Conservation (phyloP, 2,329 filamentous ascomycete genomes). For the Ophiostoma angusticollis region DNA sequence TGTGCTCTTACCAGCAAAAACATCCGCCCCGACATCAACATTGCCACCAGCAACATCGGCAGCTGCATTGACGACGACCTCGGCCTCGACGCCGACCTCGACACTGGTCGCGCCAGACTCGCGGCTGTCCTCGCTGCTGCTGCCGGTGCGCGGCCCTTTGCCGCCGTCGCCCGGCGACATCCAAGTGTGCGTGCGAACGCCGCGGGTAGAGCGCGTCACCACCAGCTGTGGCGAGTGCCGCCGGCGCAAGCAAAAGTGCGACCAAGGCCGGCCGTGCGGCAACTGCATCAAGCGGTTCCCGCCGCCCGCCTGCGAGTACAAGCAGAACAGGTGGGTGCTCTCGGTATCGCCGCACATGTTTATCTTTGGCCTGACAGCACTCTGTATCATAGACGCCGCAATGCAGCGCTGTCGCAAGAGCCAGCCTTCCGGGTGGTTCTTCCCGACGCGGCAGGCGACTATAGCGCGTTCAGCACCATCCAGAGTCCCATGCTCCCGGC, state of each 20-base stretch:
- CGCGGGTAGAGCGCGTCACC: slow-evolving; percentile 18
- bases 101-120: no score
- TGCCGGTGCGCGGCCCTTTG: slow-evolving; percentile 11
- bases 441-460: slow-evolving; percentile 6
- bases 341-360: not conserved
- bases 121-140: not conserved
- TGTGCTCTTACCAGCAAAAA: no score
- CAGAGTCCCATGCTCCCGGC: slow-evolving; percentile 13
- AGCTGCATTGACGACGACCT: not conserved
- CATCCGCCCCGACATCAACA: no score
- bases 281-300: slow-evolving; percentile 41
- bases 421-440: slow-evolving; percentile 17
- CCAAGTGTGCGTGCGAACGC: slow-evolving; percentile 17
- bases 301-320: slow-evolving; percentile 37
- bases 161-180: slow-evolving; percentile 17
- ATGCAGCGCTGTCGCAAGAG: slow-evolving; percentile 13
- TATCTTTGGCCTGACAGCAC: no score
- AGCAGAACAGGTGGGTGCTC: slow-evolving; percentile 9
- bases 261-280: slow-evolving; percentile 39
- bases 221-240: slow-evolving; percentile 36
- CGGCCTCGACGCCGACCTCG: not conserved
- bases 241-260: slow-evolving; percentile 40
- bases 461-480: slow-evolving; percentile 9
- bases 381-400: not conserved
- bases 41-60: no score